Evolutionary conservation across 176 grass and related monocot species (phyloP), one percentile per base, ranked within the genome.

Genomic region (Cymbopogon citratus): DNA sequence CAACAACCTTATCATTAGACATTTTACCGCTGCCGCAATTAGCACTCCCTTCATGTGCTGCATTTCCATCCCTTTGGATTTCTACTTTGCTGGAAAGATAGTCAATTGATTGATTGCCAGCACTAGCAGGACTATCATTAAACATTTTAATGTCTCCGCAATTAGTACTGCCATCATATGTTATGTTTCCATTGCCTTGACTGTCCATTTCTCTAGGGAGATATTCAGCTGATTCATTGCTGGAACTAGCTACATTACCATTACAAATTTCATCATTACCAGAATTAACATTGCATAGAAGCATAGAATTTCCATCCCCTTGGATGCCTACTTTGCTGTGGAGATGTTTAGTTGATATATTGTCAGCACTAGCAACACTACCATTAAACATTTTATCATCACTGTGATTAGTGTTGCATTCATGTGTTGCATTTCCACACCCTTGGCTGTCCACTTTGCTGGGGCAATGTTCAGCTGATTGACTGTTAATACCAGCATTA

Each of bases 161-260:
- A 69, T 11, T 41, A 41, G 36, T 10, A 21, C 65, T 34, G 40
- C 57, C 27, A 40, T 64, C 57, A 63, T 19, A 18, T 56, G 16
- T 82, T 63, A 68, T 36, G 33, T 46, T 87, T 27, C 80, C 26
- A 73, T 66, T 67, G 59, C 11, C 68, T 41, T 68, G 54, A 9
- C 7, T 70, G 49, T 75, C 23, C 29, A 76, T 74, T 63, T 63
- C 65, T 33, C 43, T 54, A 6, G 13, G 43, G 29, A 66, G 21
- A 61, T 64, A 26, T 43, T 43, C 79, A 72, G 15, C 5, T 60
- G 51, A 40, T 21, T 72, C 34, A 28, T 6, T 66, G 9, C 36
- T 59, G 39, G 71, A 61, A 75, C 39, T 33, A 75, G 19, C 40
- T 54, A 34, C 44, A 75, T 75, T 51, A 66, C 26, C 81, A 83